Base-by-base conservation (phyloP, 805 yeast species). In the Ogataea trehaloabstinens region DNA sequence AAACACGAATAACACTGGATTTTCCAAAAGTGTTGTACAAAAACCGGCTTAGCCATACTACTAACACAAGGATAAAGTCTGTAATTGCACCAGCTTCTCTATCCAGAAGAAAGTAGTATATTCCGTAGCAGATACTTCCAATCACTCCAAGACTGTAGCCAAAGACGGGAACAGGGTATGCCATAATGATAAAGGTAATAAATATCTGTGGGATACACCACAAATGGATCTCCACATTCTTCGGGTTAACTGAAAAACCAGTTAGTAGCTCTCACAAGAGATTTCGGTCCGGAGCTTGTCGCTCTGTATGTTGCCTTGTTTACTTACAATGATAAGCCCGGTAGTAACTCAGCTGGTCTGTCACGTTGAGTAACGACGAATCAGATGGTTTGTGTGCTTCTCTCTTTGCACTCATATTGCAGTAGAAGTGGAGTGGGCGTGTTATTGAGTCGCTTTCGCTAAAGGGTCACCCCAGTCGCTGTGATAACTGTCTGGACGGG, bases 151-250 rank as follows among this genome's bases (percentile, higher is more conserved):
- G 39, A 35, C 19, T n/a, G 22, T 48, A 44, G 6, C 41, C 30
- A 1, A 38, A 38, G 6, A 37, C 7, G 3, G 32, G 6, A 15
- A 25, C 38, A 20, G 44, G 24, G 15, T 38, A 31, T 11, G 32
- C 27, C 21, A 77, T 50, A 10, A 75, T 66, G 30, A 79, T 55
- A 1, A 80, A 60, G 3, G 87, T 68, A 37, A 74, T 61, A 21
- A 85, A 66, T 35, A 91, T 89, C 16, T 78, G 60, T 1, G 98
- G 98, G 22, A 91, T 89, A 55, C 88, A 88, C 4, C 76, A 58
- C 32, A 84, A 59, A 56, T 91, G 99, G 46, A 91, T 85, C 7
- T 67, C 48, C 5, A 90, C 90, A 63, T 91, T 91, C 25, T 59
- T 61, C 2, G 48, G 50, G 32, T 49, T 41, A 21, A 46, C 33